phyloP scores from a whole-genome alignment of 2,329 filamentous ascomycete species.

The Dryadomyces quercivorus region DNA sequence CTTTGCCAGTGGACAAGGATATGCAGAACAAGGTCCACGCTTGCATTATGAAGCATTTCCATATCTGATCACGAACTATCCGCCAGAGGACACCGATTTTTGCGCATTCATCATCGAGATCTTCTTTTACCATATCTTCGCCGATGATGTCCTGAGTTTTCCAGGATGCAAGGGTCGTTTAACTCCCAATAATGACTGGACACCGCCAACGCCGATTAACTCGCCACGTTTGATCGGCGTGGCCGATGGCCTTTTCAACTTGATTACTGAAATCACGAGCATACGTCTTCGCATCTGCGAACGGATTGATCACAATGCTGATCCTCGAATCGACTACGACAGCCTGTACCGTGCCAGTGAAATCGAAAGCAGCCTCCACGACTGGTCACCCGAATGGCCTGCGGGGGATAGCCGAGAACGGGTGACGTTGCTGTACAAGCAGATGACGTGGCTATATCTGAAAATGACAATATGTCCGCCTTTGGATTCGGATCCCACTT shows the following conservation, averaged over 20 bases:
- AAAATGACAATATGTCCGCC: conserved; percentile 50
- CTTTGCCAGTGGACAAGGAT: conserved; percentile 42
- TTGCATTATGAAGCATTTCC: conserved; percentile 68
- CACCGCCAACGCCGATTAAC: conserved; percentile 27
- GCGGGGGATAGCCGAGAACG: conserved; percentile 42
- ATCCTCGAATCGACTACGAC: conserved; percentile 61
- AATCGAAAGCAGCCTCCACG: conserved; percentile 62
- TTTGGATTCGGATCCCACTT: conserved; percentile 5
- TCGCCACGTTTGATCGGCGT: conserved; percentile 60
- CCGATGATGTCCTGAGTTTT: conserved; percentile 47
- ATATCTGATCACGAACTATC: conserved; percentile 50
- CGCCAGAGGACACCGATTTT: conserved; percentile 55
- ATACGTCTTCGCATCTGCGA: conserved; percentile 63
- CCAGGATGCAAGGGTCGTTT: conserved; percentile 21
- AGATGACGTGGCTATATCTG: conserved; percentile 55
- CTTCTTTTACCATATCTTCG: conserved; percentile 70
- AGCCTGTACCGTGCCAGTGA: conserved; percentile 60
- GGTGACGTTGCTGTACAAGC: conserved; percentile 48
- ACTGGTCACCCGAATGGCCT: conserved; percentile 58
- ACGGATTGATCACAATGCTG: conserved; percentile 48
- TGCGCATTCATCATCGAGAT: conserved; percentile 56
- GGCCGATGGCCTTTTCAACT: conserved; percentile 67
- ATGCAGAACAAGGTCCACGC: conserved; percentile 52
- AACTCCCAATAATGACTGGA: conserved; percentile 32
- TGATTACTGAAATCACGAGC: conserved; percentile 66